Conservation (phyloP, 441 rosid genomes). For the Oxalis stricta region DNA sequence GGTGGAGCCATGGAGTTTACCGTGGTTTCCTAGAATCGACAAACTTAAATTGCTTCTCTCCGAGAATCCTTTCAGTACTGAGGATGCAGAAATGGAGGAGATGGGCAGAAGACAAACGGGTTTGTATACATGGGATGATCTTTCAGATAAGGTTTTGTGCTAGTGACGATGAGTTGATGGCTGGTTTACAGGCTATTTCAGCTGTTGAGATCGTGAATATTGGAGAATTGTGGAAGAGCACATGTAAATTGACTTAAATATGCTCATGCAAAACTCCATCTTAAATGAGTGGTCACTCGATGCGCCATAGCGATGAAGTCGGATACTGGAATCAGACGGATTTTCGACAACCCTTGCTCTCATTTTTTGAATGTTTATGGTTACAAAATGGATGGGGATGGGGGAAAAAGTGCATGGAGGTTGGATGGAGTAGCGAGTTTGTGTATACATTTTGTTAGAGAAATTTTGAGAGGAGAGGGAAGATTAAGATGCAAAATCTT, state of each 20-base stretch:
- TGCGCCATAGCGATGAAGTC: constrained; percentile 53
- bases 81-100: constrained; percentile 21
- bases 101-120: constrained; percentile 10
- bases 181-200: constrained; percentile 43
- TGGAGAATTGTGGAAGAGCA: constrained; percentile 79
- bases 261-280: constrained; percentile 54
- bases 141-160: constrained; percentile 63
- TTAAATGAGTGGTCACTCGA: constrained; percentile 58
- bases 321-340: constrained; percentile 56
- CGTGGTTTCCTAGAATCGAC: constrained; percentile 73
- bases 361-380: constrained; percentile 60
- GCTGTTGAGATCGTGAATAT: constrained; percentile 73
- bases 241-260: constrained; percentile 46
- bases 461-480: constrained; percentile 42
- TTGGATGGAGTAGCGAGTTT: constrained; percentile 53
- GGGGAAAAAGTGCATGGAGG: constrained; percentile 30
- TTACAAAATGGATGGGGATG: constrained; percentile 23
- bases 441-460: constrained; percentile 67
- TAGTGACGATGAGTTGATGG: constrained; percentile 55
- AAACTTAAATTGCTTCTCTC: constrained; percentile 54
- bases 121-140: constrained; percentile 54
- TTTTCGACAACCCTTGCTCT: constrained; percentile 35
- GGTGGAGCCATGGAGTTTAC: constrained; percentile 74
- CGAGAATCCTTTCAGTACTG: constrained; percentile 32
- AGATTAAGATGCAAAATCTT: constrained; percentile 42